A percentile compares a stretch with the other conserved stretches of the same genome.
phyloP scores from a whole-genome alignment of 108 stramenopile species.

The Nitzschia putrida region DNA sequence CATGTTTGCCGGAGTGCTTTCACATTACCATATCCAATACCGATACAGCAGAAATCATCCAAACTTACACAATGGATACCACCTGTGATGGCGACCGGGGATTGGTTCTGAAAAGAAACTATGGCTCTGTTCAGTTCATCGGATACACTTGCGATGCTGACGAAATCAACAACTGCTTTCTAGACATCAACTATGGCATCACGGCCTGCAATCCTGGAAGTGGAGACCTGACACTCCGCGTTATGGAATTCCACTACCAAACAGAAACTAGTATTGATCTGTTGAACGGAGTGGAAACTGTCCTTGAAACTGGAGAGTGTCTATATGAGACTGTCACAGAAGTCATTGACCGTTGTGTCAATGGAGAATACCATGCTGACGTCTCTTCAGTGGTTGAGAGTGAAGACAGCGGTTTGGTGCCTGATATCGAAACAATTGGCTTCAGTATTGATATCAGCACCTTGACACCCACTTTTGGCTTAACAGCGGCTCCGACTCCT shows the following conservation, averaged over 20 bases:
- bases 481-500: no score
- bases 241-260: not conserved
- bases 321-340: not conserved
- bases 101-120: slow-evolving; percentile 14
- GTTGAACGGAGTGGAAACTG: not conserved
- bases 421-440: slow-evolving; percentile 11
- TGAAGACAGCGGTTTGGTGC: slow-evolving; percentile 9
- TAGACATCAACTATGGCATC: slow-evolving; percentile 11
- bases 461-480: slow-evolving; percentile 3
- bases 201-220: slow-evolving; percentile 18
- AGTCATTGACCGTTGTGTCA: slow-evolving; percentile 7
- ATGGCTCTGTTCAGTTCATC: slow-evolving; percentile 24
- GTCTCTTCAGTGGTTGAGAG: slow-evolving; percentile 11
- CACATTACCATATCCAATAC: slow-evolving; percentile 4
- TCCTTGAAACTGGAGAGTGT: slow-evolving; percentile 23
- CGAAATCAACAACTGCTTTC: slow-evolving; percentile 23
- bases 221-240: slow-evolving; percentile 7
- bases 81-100: slow-evolving; percentile 29
- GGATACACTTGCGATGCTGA: slow-evolving; percentile 28
- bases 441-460: not conserved
- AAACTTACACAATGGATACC: slow-evolving; percentile 21
- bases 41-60: not conserved
- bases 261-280: slow-evolving; percentile 2
- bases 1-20: slow-evolving; percentile 24
- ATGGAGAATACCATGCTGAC: slow-evolving; percentile 12